Evolutionary conservation across 495 filamentous ascomycete species (phyloP).

Genomic region (Xylaria sp.): DNA sequence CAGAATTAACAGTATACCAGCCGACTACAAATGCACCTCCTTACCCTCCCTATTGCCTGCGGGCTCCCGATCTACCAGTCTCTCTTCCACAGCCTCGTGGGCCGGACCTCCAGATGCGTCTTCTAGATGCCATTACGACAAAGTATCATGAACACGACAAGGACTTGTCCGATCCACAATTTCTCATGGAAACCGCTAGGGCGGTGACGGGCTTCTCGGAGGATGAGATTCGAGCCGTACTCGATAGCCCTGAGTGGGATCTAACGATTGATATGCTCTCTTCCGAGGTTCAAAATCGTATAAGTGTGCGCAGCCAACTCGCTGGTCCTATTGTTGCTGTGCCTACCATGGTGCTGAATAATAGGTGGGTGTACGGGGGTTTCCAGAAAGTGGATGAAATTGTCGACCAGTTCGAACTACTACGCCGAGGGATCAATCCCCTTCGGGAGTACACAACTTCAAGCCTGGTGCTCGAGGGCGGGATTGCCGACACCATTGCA

Average conservation of each 20-base stretch:
- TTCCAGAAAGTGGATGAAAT: conserved; percentile 63
- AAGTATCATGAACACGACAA: conserved; percentile 74
- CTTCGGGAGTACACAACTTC: conserved; percentile 24
- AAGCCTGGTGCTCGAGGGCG: conserved; percentile 25
- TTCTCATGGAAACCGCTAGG: conserved; percentile 63
- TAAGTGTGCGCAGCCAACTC: conserved; percentile 58
- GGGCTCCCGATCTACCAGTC: conserved; percentile 2
- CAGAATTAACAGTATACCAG: conserved; percentile 23
- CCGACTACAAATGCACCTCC: background rate
- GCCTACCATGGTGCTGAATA: conserved; percentile 77
- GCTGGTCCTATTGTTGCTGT: conserved; percentile 67
- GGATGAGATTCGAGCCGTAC: conserved; percentile 62
- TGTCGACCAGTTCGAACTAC: conserved; percentile 51
- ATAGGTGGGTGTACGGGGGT: conserved; percentile 70
- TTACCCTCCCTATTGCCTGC: conserved; percentile 26
- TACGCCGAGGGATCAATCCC: conserved; percentile 29
- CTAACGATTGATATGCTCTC: conserved; percentile 35
- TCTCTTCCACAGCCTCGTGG: conserved; percentile 29
- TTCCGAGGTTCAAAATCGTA: conserved; percentile 50
- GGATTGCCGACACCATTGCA: conserved; percentile 22
- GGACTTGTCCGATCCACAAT: conserved; percentile 71
- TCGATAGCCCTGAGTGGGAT: conserved; percentile 57
- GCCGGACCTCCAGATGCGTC: conserved; percentile 61
- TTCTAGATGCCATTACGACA: conserved; percentile 71
- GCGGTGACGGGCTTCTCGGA: conserved; percentile 59